These are phyloP conservation scores for Chrysochromulina parva DNA, from an alignment of 78 protist species.

Conservation along the genomic window DNA sequence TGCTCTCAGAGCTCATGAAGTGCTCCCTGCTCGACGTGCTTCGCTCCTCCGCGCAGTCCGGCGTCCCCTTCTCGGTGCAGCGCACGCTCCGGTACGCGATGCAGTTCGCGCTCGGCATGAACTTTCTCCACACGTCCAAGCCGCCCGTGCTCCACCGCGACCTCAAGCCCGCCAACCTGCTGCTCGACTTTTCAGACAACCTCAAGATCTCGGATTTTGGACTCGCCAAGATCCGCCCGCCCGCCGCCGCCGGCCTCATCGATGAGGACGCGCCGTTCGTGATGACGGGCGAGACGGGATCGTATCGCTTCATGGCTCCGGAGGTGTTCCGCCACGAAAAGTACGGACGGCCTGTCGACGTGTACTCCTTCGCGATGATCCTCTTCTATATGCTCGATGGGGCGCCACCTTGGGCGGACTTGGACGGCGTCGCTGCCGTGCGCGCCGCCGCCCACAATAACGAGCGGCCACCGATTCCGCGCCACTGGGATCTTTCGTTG, in stretches of 20 bases:
- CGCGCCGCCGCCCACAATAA: background rate
- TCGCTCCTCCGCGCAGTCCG: background rate
- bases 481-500: background rate
- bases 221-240: background rate
- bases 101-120: slow-evolving; percentile 11
- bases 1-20: background rate
- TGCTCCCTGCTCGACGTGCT: slow-evolving; percentile 15
- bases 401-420: background rate
- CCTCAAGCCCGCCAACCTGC: slow-evolving; percentile 27
- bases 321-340: background rate
- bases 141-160: slow-evolving; percentile 20
- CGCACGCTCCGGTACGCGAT: background rate
- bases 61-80: background rate
- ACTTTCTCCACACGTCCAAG: background rate
- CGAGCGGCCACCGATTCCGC: background rate
- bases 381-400: background rate
- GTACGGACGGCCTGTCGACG: background rate
- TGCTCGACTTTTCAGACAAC: background rate
- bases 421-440: background rate
- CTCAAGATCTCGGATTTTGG: background rate
- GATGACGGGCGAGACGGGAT: slow-evolving; percentile 27
- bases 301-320: slow-evolving; percentile 3
- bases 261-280: background rate
- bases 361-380: background rate
- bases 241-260: too few species aligned